Conservation (phyloP, 2,329 filamentous ascomycete genomes). For the Dactylellina drechsleri region DNA sequence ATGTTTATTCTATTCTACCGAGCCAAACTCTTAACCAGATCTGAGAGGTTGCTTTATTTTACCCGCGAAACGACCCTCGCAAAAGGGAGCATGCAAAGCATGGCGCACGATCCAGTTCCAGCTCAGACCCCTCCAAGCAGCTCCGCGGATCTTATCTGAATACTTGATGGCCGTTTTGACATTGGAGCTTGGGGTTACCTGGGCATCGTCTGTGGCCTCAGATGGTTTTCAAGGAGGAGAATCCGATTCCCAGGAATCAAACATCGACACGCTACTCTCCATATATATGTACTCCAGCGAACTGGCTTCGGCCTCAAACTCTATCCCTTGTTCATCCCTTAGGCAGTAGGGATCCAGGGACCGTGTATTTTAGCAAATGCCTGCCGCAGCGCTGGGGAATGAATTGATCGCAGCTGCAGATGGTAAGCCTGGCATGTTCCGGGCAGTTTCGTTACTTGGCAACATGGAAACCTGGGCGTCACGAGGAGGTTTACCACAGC, state of each 20-base stretch:
- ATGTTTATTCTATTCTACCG: slow-evolving; percentile 31
- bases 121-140: slow-evolving; percentile 45
- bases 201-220: slow-evolving; percentile 11
- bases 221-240: slow-evolving; percentile 18
- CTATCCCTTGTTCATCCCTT: slow-evolving; percentile 34
- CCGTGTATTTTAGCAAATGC: slow-evolving; percentile 53
- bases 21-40: slow-evolving; percentile 24
- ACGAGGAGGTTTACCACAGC: slow-evolving; percentile 53
- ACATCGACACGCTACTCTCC: slow-evolving; percentile 36
- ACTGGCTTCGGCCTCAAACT: background rate
- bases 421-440: slow-evolving; percentile 40
- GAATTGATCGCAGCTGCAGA: slow-evolving; percentile 29
- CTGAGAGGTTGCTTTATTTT: slow-evolving; percentile 27
- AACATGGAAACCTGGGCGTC: slow-evolving; percentile 51
- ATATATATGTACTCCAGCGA: background rate
- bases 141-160: slow-evolving; percentile 51
- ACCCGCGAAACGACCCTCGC: slow-evolving; percentile 52
- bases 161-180: slow-evolving; percentile 9
- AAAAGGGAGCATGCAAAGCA: slow-evolving; percentile 43
- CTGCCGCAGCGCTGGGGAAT: slow-evolving; percentile 36
- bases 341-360: slow-evolving; percentile 43
- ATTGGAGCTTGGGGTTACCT: slow-evolving; percentile 37
- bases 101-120: slow-evolving; percentile 54
- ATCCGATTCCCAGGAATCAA: slow-evolving; percentile 44
- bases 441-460: slow-evolving; percentile 43